Conservation (phyloP, 306 rosid genomes). For the Echinosophora koreensis region DNA sequence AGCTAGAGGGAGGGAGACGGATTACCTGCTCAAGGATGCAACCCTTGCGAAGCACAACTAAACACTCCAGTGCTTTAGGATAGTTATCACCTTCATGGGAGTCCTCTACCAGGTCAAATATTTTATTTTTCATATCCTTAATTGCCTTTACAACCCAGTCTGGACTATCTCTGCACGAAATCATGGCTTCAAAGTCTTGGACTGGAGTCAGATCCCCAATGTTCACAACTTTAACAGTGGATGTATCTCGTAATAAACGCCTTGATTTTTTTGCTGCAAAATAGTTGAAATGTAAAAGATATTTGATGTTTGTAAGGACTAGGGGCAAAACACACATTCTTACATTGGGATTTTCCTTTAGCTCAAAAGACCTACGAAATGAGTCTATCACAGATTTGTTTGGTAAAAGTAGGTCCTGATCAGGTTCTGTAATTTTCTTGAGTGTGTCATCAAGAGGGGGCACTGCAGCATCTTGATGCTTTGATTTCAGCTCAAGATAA, state of each 20-base stretch:
- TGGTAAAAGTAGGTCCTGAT: constrained; percentile 62
- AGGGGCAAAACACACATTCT: constrained; percentile 20
- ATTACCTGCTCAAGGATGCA: constrained; percentile 86
- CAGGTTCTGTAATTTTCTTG: constrained; percentile 77
- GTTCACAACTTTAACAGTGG: constrained; percentile 62
- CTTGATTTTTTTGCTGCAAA: constrained; percentile 69
- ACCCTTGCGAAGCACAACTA: constrained; percentile 82
- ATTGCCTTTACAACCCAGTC: constrained; percentile 82
- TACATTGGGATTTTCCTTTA: constrained; percentile 73
- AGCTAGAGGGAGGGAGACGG: not conserved
- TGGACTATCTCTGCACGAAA: constrained; percentile 76
- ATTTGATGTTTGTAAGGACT: not conserved
- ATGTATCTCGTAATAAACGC: constrained; percentile 49
- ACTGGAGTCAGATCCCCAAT: constrained; percentile 73
- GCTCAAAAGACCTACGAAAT: constrained; percentile 60
- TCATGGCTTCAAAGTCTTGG: constrained; percentile 88
- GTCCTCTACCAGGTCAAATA: constrained; percentile 70
- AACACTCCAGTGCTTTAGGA: constrained; percentile 68
- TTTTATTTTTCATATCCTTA: constrained; percentile 68
- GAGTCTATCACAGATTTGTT: constrained; percentile 58
- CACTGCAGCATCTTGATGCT: constrained; percentile 73
- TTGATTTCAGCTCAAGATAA: constrained; percentile 77
- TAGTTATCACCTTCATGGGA: constrained; percentile 75
- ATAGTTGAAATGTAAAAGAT: constrained; percentile 34
- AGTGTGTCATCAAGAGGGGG: constrained; percentile 85